Evolutionary conservation across 345 rosid species (phyloP), one percentile per base, ranked within the genome.

Genomic region (Cardamine chenopodiifolia): DNA sequence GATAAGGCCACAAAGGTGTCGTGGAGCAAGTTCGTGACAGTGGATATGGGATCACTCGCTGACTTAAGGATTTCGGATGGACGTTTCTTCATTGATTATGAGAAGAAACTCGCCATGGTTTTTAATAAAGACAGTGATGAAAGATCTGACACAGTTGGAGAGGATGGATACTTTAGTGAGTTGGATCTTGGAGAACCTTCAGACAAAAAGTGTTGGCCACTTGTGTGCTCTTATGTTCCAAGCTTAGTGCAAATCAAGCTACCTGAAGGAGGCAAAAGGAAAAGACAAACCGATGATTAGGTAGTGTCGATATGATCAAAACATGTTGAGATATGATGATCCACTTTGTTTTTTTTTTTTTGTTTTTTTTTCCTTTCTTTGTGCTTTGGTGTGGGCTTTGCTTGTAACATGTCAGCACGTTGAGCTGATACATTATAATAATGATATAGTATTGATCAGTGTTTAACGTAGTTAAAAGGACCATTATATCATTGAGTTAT

Each of bases 391-490:
- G 70, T 64, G 42, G 19, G 28, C 26, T 50, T 67, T 22, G 34
- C 31, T 17, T 28, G 62, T 42, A 58, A 56, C 66, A 56, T 69
- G 44, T 44, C 29, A 42, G 45, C 75, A 71, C 23, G 75, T 60
- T 35, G 29, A 32, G 58, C 26, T 22, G 18, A 32, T 31, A 31
- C 26, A 53, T 39, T 37, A 39, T 6, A 54, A 0, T 25, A 68
- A 12, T 55, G 63, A 54, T 22, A n/a, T 64, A 45, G 11, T 35
- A 35, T 42, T 23, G 17, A 15, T 8, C 25, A 25, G 35, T 62
- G 22, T 42, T 22, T 9, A 50, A 20, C 32, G 49, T 32, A 32
- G 29, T 52, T 52, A 52, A 55, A 55, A 68, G 40, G 6, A 42
- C 2, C 62, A n/a, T 31, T n/a, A 32, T 22, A 9, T 58, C 7